Evolutionary conservation across 495 filamentous ascomycete genomes (phyloP).

Genomic region (Hypoxylon crocopeplum): DNA sequence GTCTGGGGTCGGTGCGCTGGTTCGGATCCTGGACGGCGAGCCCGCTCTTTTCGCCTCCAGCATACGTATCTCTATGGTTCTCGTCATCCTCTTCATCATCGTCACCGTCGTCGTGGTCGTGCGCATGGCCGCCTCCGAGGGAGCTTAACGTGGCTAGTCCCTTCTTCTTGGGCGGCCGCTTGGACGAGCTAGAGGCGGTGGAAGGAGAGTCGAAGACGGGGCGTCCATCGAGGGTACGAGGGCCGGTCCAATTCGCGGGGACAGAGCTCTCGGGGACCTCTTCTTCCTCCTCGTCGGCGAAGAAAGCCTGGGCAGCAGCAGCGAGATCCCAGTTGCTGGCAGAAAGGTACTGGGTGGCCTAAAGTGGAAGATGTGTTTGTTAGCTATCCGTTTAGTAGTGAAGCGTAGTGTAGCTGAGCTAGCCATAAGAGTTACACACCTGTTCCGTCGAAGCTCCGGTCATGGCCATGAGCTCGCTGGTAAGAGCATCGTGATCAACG

Average conservation of each 20-base stretch:
- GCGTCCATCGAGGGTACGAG: conserved; percentile 61
- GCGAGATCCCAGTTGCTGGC: conserved; percentile 74
- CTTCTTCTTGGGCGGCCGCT: conserved; percentile 53
- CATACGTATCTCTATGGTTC: conserved; percentile 82
- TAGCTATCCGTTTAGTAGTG: background rate
- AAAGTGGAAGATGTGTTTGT: background rate
- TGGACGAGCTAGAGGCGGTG: conserved; percentile 46
- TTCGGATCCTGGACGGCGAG: conserved; percentile 90
- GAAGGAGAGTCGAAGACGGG: conserved; percentile 55
- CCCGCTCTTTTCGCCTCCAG: conserved; percentile 96
- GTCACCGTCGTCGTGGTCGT: conserved; percentile 59
- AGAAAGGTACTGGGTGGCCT: conserved; percentile 76
- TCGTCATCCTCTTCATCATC: conserved; percentile 66
- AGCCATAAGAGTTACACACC: conserved; percentile 53
- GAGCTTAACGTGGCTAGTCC: conserved; percentile 66
- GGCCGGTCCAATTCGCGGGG: conserved; percentile 55
- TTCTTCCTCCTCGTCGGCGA: conserved; percentile 68
- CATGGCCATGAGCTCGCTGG: conserved; percentile 75
- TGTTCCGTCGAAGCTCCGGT: conserved; percentile 69
- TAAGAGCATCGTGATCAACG: conserved; percentile 69
- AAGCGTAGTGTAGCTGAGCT: background rate
- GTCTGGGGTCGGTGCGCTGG: conserved; percentile 63
- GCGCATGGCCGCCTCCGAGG: conserved; percentile 49
- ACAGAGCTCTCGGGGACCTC: conserved; percentile 51
- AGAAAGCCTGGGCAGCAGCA: conserved; percentile 72